Evolutionary conservation across 2,329 filamentous ascomycete genomes (phyloP).

Genomic region (Decorospora gaudefroyi): DNA sequence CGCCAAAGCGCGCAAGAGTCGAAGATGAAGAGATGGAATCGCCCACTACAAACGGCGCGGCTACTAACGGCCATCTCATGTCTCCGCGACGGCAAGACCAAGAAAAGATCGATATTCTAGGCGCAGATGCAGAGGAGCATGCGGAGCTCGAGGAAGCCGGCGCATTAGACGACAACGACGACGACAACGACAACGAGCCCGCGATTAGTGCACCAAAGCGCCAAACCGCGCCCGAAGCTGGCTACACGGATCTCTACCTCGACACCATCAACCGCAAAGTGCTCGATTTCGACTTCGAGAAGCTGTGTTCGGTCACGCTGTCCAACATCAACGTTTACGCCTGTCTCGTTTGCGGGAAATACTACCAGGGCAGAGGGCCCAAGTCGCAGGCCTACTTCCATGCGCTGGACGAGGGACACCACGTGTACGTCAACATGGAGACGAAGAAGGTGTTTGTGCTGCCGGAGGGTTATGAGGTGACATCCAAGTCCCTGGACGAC

Average conservation of each 20-base stretch:
- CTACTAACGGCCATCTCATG: conserved; percentile 40
- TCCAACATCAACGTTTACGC: conserved; percentile 99
- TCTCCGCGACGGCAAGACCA: conserved; percentile 32
- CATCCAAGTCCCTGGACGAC: conserved; percentile 91
- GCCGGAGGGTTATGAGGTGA: conserved; percentile 95
- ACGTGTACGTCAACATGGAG: conserved; percentile 98
- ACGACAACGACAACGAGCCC: conserved; percentile 48
- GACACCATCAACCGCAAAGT: conserved; percentile 94
- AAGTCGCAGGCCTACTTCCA: conserved; percentile 98
- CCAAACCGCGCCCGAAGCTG: conserved; percentile 78
- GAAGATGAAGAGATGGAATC: conserved; percentile 50
- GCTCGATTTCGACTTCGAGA: conserved; percentile 98
- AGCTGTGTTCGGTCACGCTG: conserved; percentile 91
- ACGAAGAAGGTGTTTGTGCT: conserved; percentile 89
- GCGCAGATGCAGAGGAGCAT: conserved; percentile 45
- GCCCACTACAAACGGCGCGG: conserved; percentile 27
- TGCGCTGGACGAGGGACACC: conserved; percentile 90
- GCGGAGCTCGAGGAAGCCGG: conserved; percentile 46
- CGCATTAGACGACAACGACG: conserved; percentile 32
- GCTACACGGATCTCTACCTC: conserved; percentile 94
- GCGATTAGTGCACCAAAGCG: conserved; percentile 59
- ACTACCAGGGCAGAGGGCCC: conserved; percentile 90
- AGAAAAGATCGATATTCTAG: conserved; percentile 41
- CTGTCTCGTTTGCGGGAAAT: conserved; percentile 95
- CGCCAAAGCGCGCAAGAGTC: conserved; percentile 54